phyloP scores from a whole-genome alignment of 495 filamentous ascomycete species.

The Penicillium macrosclerotiorum region DNA sequence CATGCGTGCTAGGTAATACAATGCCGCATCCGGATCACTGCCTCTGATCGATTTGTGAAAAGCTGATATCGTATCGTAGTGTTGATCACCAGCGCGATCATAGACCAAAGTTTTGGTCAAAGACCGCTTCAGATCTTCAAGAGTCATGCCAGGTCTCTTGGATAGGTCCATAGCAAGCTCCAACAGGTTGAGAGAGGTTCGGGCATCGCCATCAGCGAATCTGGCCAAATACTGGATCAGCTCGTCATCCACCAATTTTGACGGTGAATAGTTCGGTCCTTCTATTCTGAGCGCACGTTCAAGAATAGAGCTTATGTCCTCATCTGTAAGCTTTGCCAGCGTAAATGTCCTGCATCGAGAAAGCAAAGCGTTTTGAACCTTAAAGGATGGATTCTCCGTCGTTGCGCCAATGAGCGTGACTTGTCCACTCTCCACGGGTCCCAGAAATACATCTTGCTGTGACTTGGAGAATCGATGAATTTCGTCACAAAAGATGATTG shows the following conservation, averaged over 20 bases:
- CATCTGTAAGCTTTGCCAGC: slow-evolving; percentile 66
- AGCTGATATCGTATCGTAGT: slow-evolving; percentile 92
- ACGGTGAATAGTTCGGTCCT: slow-evolving; percentile 50
- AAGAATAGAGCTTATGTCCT: slow-evolving; percentile 71
- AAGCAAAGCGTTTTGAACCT: slow-evolving; percentile 82
- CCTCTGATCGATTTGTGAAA: slow-evolving; percentile 96
- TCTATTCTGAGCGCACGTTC: slow-evolving; percentile 68
- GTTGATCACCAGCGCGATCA: slow-evolving; percentile 91
- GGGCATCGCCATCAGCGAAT: slow-evolving; percentile 88
- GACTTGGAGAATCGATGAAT: slow-evolving; percentile 92
- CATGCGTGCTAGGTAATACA: slow-evolving; percentile 96
- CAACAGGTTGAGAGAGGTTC: slow-evolving; percentile 88
- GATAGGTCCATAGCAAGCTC: slow-evolving; percentile 75
- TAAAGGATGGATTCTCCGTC: slow-evolving; percentile 96
- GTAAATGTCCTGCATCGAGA: slow-evolving; percentile 91
- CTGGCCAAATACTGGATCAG: slow-evolving; percentile 76
- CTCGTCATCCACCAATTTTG: slow-evolving; percentile 69
- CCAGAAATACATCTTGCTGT: slow-evolving; percentile 94
- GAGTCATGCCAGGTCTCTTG: slow-evolving; percentile 49
- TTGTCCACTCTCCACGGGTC: slow-evolving; percentile 86
- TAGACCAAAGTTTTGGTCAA: slow-evolving; percentile 91
- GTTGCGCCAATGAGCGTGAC: slow-evolving; percentile 93
- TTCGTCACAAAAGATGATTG: slow-evolving; percentile 97
- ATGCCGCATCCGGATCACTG: slow-evolving; percentile 75
- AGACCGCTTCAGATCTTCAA: slow-evolving; percentile 69